Conservation (phyloP, 2,329 filamentous ascomycete species). For the Pseudogymnoascus sp. region DNA sequence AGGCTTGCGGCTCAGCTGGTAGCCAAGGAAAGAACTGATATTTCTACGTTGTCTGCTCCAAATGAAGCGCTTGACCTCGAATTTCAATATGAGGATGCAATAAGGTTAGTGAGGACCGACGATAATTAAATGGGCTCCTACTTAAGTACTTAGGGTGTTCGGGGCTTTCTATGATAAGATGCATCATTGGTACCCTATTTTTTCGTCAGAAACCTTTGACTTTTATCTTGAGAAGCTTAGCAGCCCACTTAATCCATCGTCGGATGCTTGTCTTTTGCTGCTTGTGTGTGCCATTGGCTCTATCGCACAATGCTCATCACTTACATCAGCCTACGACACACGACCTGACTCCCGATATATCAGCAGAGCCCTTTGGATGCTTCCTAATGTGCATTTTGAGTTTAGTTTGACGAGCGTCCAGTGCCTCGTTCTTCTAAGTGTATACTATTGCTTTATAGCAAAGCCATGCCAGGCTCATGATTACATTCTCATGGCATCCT, state of each 20-base stretch:
- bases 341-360: slow-evolving; percentile 14
- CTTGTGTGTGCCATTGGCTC: slow-evolving; percentile 26
- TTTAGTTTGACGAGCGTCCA: slow-evolving; percentile 24
- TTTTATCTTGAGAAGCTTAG: slow-evolving; percentile 21
- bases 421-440: slow-evolving; percentile 23
- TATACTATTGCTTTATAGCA: slow-evolving; percentile 26
- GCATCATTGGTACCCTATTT: slow-evolving; percentile 26
- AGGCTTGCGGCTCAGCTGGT: slow-evolving; percentile 14
- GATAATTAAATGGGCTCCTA: neutral
- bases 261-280: slow-evolving; percentile 24
- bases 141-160: slow-evolving; percentile 17
- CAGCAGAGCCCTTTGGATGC: slow-evolving; percentile 16
- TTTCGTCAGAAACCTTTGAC: slow-evolving; percentile 21
- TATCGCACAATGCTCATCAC: slow-evolving; percentile 16
- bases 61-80: slow-evolving; percentile 12
- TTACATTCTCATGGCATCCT: slow-evolving; percentile 26
- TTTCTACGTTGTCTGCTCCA: slow-evolving; percentile 14
- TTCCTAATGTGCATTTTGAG: slow-evolving; percentile 23
- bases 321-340: neutral
- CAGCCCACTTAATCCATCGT: slow-evolving; percentile 17
- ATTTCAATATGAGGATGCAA: slow-evolving; percentile 19
- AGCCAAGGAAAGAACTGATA: slow-evolving; percentile 13
- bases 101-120: neutral
- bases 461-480: slow-evolving; percentile 29
- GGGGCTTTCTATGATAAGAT: slow-evolving; percentile 23